Evolutionary conservation across 108 stramenopile species (phyloP), one percentile per base, ranked within the genome.

Genomic region (Nitzschia palea): DNA sequence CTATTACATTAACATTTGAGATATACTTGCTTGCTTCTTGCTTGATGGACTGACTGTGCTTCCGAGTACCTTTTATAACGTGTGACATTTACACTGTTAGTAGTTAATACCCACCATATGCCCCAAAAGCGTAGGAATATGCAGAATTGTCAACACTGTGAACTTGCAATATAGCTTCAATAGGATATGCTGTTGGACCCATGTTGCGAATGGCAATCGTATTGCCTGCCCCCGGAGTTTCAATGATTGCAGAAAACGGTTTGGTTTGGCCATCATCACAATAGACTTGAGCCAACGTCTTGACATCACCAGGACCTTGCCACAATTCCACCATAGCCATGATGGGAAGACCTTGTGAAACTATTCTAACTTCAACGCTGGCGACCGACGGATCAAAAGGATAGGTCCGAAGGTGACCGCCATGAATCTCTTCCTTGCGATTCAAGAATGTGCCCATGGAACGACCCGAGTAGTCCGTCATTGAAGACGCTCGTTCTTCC

Each of bases 251-350:
- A 33, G 68, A 80, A 60, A 83, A 87, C 40, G 86, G 86, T 33
- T 78, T 80, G 28, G 69, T 68, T 59, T 62, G 68, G 43, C 86
- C 86, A 43, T 84, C 82, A 56, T 84, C 80, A 51, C 72, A 73
- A 72, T 84, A 87, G 25, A 87, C 67, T 67, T 84, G 80, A 50
- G 79, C 72, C 33, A 81, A 75, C 56, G 84, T 83, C 70, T 83
- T 83, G 81, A 77, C 80, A 70, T 87, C 80, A 65, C 83, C 83
- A 15, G 86, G 86, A 32, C 86, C 86, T 61, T 79, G 80, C 30
- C 70, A 65, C 50, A 85, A 59, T 66, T 82, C 84, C 23, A 85
- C 77, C 36, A 70, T 48, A 36, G 84, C 84, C 62, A 81, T 81
- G 55, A 81, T 65, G 14, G 80, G 80, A 67, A 80, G 78, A 22